Percentiles rank a stretch among this genome's conserved stretches.
Conservation (phyloP, 2,329 filamentous ascomycete species). For the Penicillium freii region DNA sequence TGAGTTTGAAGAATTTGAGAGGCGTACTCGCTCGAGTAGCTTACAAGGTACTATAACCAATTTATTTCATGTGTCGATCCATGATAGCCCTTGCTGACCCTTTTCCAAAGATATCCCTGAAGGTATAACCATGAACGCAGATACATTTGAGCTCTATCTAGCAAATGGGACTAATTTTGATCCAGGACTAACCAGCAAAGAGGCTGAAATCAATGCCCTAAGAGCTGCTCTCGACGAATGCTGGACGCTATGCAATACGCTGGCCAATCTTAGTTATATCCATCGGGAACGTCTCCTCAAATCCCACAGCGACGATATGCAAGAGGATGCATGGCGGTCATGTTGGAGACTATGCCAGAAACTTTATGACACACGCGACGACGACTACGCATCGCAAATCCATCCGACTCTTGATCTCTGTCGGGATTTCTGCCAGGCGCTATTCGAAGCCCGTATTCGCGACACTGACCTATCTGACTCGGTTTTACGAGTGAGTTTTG, state of each 20-base stretch:
- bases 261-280: constrained; percentile 79
- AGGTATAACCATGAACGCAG: constrained; percentile 18
- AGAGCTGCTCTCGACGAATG: constrained; percentile 78
- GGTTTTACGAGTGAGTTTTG: constrained; percentile 85
- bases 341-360: constrained; percentile 93
- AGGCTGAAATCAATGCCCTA: constrained; percentile 63
- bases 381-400: constrained; percentile 66
- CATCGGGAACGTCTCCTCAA: constrained; percentile 78
- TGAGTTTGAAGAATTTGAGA: constrained; percentile 61
- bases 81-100: constrained; percentile 11
- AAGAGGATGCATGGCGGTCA: constrained; percentile 87
- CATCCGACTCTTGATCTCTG: constrained; percentile 79
- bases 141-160: constrained; percentile 24
- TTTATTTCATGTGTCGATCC: constrained; percentile 23
- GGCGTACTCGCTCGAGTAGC: constrained; percentile 63
- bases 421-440: constrained; percentile 84
- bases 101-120: constrained; percentile 35
- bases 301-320: constrained; percentile 70
- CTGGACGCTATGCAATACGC: constrained; percentile 90
- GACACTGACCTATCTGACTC: constrained; percentile 80
- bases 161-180: constrained; percentile 21
- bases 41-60: constrained; percentile 65
- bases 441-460: constrained; percentile 80
- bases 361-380: constrained; percentile 77
- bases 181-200: constrained; percentile 49